Conservation (phyloP, 2,329 filamentous ascomycete species). For the Cladobotryum mycophilum region DNA sequence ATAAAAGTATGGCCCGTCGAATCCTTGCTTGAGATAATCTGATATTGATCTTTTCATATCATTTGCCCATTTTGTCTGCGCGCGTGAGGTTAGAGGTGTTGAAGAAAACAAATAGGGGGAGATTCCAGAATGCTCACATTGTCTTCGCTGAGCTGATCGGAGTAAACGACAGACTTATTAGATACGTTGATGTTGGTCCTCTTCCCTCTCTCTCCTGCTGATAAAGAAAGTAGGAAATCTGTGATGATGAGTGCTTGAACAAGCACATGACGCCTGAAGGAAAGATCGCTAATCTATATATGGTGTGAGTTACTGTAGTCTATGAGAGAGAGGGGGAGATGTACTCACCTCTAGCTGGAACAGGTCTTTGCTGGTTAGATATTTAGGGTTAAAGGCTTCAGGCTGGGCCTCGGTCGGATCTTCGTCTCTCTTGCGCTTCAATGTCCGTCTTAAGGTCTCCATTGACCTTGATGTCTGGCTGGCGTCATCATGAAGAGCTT, state of each 20-base stretch:
- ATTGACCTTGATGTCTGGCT: constrained; percentile 43
- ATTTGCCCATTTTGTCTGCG: constrained; percentile 72
- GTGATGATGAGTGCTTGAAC: constrained; percentile 92
- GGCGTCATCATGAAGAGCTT: constrained; percentile 43
- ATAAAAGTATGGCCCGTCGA: constrained; percentile 87
- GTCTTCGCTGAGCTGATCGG: constrained; percentile 71
- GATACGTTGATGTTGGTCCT: constrained; percentile 57
- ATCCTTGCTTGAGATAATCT: constrained; percentile 71
- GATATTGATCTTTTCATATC: constrained; percentile 74
- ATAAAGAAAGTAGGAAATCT: constrained; percentile 90
- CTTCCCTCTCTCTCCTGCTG: constrained; percentile 73
- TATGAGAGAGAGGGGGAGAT: not conserved
- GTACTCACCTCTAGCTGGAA: constrained; percentile 80
- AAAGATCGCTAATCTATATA: constrained; percentile 76
- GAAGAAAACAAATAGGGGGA: not conserved
- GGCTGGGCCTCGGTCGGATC: constrained; percentile 46
- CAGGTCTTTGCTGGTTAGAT: constrained; percentile 91
- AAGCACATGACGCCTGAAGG: constrained; percentile 88
- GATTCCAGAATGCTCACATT: constrained; percentile 53
- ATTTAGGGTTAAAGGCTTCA: constrained; percentile 82
- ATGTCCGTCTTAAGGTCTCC: constrained; percentile 58
- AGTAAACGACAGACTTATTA: constrained; percentile 85
- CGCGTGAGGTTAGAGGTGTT: constrained; percentile 11
- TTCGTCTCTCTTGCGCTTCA: constrained; percentile 62
- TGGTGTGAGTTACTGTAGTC: not conserved